A percentile compares a stretch with the other conserved stretches of the same genome.
Evolutionary conservation across 495 filamentous ascomycete species (phyloP).

Genomic region (Neurospora discreta): DNA sequence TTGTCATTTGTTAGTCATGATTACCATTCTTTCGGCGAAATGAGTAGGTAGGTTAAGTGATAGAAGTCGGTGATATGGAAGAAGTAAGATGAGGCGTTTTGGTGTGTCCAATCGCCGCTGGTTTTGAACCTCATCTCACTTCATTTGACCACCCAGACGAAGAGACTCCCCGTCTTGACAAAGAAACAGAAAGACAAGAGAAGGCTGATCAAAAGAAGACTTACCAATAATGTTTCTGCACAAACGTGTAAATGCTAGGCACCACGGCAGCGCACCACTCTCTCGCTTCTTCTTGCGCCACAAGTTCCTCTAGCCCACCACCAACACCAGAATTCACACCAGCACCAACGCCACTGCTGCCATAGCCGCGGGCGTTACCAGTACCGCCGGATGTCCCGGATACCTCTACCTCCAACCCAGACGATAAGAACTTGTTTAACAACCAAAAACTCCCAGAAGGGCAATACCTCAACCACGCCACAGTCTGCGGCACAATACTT

Average conservation of each 20-base stretch:
- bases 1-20: conserved; percentile 3
- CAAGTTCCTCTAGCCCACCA: not conserved
- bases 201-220: conserved; percentile 7
- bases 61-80: not conserved
- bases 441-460: not conserved
- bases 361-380: not conserved
- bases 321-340: not conserved
- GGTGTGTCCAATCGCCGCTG: not conserved
- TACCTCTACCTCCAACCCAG: not conserved
- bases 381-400: conserved; percentile 10
- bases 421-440: not conserved
- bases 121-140: not conserved
- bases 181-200: not conserved
- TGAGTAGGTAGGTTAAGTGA: not conserved
- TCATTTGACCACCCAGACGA: not conserved
- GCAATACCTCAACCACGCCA: conserved; percentile 71
- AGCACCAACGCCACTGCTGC: not conserved
- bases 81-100: not conserved
- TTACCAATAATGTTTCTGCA: conserved; percentile 85
- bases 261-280: conserved; percentile 63
- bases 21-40: not conserved
- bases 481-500: conserved; percentile 56
- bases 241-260: conserved; percentile 86
- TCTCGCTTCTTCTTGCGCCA: conserved; percentile 20
- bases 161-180: not conserved